These are phyloP conservation scores for Penicillium capsulatum DNA, from an alignment of 2,329 filamentous ascomycete species.

Conservation along the genomic window DNA sequence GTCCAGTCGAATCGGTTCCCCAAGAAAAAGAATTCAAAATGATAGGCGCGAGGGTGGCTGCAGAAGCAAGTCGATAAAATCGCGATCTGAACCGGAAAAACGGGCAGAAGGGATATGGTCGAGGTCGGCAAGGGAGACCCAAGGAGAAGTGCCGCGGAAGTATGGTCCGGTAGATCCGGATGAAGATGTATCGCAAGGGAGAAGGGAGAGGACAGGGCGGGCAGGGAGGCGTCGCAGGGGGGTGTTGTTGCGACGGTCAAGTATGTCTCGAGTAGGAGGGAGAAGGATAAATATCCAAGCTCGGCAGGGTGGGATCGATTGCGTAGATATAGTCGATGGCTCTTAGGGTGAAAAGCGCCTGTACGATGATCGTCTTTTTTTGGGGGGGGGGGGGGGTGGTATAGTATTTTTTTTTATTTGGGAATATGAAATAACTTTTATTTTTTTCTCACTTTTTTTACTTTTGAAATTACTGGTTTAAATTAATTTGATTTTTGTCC, in stretches of 20 bases:
- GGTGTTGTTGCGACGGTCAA: conserved; percentile 8
- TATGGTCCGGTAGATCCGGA: conserved; percentile 25
- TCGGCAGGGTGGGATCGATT: conserved; percentile 28
- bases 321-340: conserved; percentile 27
- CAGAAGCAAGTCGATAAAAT: conserved; percentile 24
- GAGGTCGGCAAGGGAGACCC: conserved; percentile 22
- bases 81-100: conserved; percentile 24
- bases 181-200: conserved; percentile 33
- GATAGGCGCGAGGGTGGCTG: conserved; percentile 26
- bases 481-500: conserved; percentile 6
- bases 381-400: no score
- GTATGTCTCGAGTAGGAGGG: conserved; percentile 9
- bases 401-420: conserved; percentile 11
- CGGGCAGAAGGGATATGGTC: conserved; percentile 24
- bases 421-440: conserved; percentile 1
- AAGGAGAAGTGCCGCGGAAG: conserved; percentile 27
- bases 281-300: background rate
- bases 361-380: conserved; percentile 4
- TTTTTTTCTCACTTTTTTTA: no score
- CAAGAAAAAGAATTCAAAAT: conserved; percentile 13
- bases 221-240: conserved; percentile 11
- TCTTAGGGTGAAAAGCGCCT: background rate
- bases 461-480: conserved; percentile 1
- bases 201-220: conserved; percentile 29
- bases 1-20: conserved; percentile 11